phyloP scores from a whole-genome alignment of 2,329 filamentous ascomycete species.

The Paraconiothyrium sp. region DNA sequence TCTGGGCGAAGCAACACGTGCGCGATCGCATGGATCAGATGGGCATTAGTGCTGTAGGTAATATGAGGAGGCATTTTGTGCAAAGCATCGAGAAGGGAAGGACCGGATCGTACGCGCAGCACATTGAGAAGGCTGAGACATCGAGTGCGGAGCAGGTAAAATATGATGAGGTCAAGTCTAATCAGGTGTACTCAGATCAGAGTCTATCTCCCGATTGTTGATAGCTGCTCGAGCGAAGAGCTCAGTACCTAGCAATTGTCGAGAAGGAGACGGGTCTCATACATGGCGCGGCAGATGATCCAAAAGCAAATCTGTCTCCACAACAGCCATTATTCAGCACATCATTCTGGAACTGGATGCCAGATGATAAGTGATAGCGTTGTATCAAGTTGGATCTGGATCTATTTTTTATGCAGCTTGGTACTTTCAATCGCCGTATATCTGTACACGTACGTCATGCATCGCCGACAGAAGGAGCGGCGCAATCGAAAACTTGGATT shows the following conservation, averaged over 20 bases:
- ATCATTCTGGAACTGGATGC: constrained; percentile 4
- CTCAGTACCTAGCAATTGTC: neutral
- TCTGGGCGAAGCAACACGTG: constrained; percentile 17
- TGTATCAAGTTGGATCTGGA: constrained; percentile 6
- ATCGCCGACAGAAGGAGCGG: constrained; percentile 1
- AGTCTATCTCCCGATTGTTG: neutral
- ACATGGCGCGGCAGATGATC: constrained; percentile 5
- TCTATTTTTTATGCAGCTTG: constrained; percentile 1
- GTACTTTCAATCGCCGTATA: constrained; percentile 1
- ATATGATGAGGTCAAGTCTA: neutral
- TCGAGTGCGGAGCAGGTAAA: neutral
- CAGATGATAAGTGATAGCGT: neutral
- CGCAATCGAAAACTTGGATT: neutral
- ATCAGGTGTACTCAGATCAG: neutral
- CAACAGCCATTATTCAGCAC: constrained; percentile 2
- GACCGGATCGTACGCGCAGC: neutral
- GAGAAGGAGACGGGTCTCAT: constrained; percentile 10
- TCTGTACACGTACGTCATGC: constrained; percentile 2
- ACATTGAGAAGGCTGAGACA: neutral
- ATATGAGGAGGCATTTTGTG: neutral
- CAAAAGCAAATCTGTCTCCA: neutral
- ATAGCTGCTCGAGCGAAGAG: neutral
- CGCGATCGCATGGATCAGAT: constrained; percentile 4
- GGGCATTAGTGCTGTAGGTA: neutral
- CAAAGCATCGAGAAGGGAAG: neutral